Conservation (phyloP, 108 stramenopile species). For the Fistulifera solaris region DNA sequence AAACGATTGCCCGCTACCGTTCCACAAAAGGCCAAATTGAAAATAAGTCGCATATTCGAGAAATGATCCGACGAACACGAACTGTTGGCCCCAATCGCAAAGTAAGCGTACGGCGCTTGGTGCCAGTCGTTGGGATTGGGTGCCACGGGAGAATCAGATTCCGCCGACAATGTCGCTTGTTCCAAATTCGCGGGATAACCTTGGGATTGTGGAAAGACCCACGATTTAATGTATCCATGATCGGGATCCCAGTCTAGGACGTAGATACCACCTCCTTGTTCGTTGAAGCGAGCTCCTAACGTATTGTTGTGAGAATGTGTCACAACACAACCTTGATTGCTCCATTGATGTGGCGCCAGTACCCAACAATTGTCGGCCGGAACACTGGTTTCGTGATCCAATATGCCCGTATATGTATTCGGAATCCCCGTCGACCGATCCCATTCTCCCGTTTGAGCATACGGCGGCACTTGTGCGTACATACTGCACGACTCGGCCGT, state of each 20-base stretch:
- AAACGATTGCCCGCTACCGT: constrained; percentile 78
- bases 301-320: constrained; percentile 48
- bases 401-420: constrained; percentile 41
- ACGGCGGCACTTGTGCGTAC: constrained; percentile 68
- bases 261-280: constrained; percentile 71
- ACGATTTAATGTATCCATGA: constrained; percentile 57
- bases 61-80: constrained; percentile 77
- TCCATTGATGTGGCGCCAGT: constrained; percentile 81
- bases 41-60: constrained; percentile 66
- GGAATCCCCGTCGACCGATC: constrained; percentile 74
- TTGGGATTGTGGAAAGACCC: constrained; percentile 61
- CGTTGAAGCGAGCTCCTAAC: constrained; percentile 66
- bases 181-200: constrained; percentile 40
- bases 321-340: constrained; percentile 84
- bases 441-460: constrained; percentile 54
- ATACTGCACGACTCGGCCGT: constrained; percentile 60
- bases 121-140: constrained; percentile 66
- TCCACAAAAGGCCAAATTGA: constrained; percentile 85
- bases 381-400: constrained; percentile 30
- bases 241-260: constrained; percentile 80
- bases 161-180: constrained; percentile 26
- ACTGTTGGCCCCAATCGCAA: constrained; percentile 62
- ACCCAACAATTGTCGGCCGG: constrained; percentile 63
- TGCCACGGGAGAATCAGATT: constrained; percentile 19
- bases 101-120: constrained; percentile 67